Conservation (phyloP, 2,329 filamentous ascomycete genomes). For the Aspergillus japonicus region DNA sequence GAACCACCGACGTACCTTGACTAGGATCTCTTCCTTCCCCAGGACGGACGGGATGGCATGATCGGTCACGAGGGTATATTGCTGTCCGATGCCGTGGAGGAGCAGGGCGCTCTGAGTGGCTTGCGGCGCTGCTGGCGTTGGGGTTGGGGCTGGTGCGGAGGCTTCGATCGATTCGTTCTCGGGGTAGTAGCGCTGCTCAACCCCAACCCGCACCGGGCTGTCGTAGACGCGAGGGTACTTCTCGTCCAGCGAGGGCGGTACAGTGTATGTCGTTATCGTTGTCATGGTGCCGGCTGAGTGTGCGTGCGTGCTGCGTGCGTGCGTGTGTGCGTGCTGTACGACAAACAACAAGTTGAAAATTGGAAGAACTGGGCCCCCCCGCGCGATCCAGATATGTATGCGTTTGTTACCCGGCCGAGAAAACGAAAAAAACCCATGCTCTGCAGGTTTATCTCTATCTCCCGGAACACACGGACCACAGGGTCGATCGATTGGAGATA, state of each 20-base stretch:
- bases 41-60: slow-evolving; percentile 50
- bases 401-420: neutral
- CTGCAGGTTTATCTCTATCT: neutral
- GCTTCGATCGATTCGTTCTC: neutral
- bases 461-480: neutral
- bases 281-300: slow-evolving; percentile 7
- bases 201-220: slow-evolving; percentile 8
- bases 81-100: slow-evolving; percentile 51
- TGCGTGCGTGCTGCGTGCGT: no score
- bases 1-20: slow-evolving; percentile 46
- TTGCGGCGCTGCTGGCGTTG: no score
- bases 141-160: neutral
- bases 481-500: neutral
- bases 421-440: neutral
- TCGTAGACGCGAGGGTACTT: slow-evolving; percentile 14
- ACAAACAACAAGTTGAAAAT: no score
- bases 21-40: slow-evolving; percentile 56
- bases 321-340: no score
- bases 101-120: slow-evolving; percentile 49
- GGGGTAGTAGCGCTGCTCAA: slow-evolving; percentile 9
- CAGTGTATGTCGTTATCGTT: slow-evolving; percentile 14
- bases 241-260: slow-evolving; percentile 6
- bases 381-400: neutral
- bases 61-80: slow-evolving; percentile 48
- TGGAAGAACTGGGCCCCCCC: no score